Conservation (phyloP, 495 filamentous ascomycete genomes). For the Tuber indicum region DNA sequence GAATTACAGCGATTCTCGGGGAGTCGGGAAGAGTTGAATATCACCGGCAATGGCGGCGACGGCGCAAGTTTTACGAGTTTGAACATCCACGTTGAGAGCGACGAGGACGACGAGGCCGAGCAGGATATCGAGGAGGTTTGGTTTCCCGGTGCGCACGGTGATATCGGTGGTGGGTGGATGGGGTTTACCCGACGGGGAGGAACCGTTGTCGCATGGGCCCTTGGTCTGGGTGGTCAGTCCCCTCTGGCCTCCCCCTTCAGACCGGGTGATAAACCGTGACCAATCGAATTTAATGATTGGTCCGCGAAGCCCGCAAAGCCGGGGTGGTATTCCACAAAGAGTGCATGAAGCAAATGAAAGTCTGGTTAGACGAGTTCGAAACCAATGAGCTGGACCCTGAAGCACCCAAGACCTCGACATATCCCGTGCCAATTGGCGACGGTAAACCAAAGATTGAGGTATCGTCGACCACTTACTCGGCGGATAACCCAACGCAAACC, state of each 20-base stretch:
- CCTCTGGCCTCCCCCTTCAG: not conserved
- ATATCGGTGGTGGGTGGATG: conserved; percentile 85
- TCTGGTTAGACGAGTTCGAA: conserved; percentile 48
- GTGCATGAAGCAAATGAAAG: conserved; percentile 62
- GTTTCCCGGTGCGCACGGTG: conserved; percentile 77
- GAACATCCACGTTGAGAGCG: conserved; percentile 18
- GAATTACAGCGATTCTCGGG: conserved; percentile 15
- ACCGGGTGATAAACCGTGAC: not conserved
- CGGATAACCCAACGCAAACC: not conserved
- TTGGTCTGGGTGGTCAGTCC: conserved; percentile 70
- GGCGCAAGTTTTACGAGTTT: conserved; percentile 19
- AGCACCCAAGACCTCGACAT: conserved; percentile 3
- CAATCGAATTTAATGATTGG: conserved; percentile 4
- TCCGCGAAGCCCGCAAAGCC: conserved; percentile 62
- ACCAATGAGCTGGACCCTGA: conserved; percentile 18
- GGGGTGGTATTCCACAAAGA: conserved; percentile 64
- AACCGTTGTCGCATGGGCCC: conserved; percentile 64
- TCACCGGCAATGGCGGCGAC: not conserved
- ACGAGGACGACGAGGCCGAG: conserved; percentile 46
- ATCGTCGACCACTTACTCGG: conserved; percentile 8
- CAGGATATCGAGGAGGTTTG: conserved; percentile 79
- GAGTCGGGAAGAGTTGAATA: conserved; percentile 13
- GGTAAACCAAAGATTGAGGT: conserved; percentile 30
- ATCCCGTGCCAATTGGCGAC: not conserved
- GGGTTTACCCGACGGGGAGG: conserved; percentile 54